Evolutionary conservation across 2,329 filamentous ascomycete genomes (phyloP), one percentile per base, ranked within the genome.

Genomic region (Ophiocordyceps camponoti-floridani): DNA sequence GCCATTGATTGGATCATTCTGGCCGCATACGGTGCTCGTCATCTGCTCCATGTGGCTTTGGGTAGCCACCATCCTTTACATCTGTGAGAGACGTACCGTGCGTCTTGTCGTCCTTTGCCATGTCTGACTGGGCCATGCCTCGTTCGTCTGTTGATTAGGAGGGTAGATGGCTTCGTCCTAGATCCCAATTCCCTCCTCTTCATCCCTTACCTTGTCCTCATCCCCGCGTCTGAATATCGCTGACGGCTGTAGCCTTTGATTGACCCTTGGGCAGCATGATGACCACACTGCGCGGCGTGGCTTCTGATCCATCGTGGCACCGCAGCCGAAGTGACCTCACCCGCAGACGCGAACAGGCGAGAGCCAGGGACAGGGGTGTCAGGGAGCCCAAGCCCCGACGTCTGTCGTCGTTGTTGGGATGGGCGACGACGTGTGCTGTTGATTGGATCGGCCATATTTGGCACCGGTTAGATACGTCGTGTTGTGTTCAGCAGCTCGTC

Each of bases 11-110:
- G 86, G 81, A 10, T 9, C 28, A 12, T 68, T 83, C 44, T 91
- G 84, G 84, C 83, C 80, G 0, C 88, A 91, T 60, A 94, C 88
- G 56, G 71, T 87, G 4, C 67, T 94, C 47, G 63, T 94, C 43
- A 93, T 94, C 43, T 94, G 85, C 86, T 71, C 78, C 2, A 75
- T 69, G n/a, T 61, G 68, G 8, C 62, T 86, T 53, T 68, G 85
- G 43, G 56, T 70, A 11, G 64, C 76, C 47, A 79, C 94, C 44
- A 56, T 79, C 31, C 57, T 85, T 31, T 67, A 87, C 40, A 85
- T 94, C 3, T 88, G 87, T 5, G 87, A 95, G 87, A 95, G 64
- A 95, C 87, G 1, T 94, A 91, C 58, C 84, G 70, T 73, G 3
- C n/a, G 18, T 43, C 18, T 37, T 27, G n/a, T 28, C 16, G n/a